phyloP scores from a whole-genome alignment of 805 yeast genomes.

The Lipomyces yamadae region DNA sequence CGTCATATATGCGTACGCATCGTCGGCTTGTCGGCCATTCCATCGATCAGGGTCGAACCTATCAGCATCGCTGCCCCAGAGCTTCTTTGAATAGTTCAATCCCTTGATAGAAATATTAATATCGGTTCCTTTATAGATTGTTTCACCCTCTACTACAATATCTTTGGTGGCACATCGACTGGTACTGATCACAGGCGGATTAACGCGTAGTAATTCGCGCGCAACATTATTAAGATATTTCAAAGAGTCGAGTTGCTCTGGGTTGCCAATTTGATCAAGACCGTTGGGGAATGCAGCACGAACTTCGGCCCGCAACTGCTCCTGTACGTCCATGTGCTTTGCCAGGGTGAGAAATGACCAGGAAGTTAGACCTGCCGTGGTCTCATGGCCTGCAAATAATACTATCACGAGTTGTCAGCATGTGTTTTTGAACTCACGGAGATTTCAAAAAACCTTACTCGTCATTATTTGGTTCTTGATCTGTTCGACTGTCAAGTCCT shows the following conservation, averaged over 20 bases:
- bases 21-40: constrained; percentile 26
- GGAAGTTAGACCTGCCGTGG: constrained; percentile 25
- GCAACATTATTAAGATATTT: neutral
- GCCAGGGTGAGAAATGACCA: constrained; percentile 23
- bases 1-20: constrained; percentile 24
- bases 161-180: neutral
- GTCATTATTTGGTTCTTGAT: constrained; percentile 28
- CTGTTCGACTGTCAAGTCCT: constrained; percentile 15
- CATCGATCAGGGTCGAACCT: constrained; percentile 33
- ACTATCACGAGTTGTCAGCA: neutral
- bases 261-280: constrained; percentile 8
- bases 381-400: constrained; percentile 35
- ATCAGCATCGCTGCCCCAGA: constrained; percentile 31
- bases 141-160: neutral
- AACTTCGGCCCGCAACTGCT: constrained; percentile 23
- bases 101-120: constrained; percentile 7
- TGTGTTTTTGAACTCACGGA: neutral
- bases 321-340: constrained; percentile 26
- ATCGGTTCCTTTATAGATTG: constrained; percentile 2
- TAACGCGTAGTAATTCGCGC: neutral
- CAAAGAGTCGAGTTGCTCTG: constrained; percentile 18
- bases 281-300: constrained; percentile 29
- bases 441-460: neutral
- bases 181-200: neutral
- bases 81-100: constrained; percentile 9